Base-by-base conservation (phyloP, 352 stramenopile species). In the Phytophthora hibernalis region DNA sequence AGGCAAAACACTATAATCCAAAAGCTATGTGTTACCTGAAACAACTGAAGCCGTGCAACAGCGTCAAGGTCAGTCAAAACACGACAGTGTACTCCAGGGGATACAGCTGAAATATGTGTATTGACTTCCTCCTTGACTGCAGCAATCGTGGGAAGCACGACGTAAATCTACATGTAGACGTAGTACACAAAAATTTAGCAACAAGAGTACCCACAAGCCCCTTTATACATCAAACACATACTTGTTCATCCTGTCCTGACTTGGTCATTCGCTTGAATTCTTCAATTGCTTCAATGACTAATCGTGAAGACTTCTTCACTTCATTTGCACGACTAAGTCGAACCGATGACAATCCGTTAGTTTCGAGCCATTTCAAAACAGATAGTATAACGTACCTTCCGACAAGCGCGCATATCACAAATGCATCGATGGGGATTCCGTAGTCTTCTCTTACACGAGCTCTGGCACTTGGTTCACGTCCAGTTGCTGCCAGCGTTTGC, bases 331-430 rank as follows among this genome's bases (percentile, higher is more conserved):
- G 85, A 45, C 85, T 93, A 40, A 70, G 0, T 18, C 49, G 44
- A 21, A 28, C 8, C 16, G 26, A 55, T 33, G 15, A 60, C 43
- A 47, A 44, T 38, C 2, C 5, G 12, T 58, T 22, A 67, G 26
- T 10, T 42, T 28, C 21, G 1, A 42, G 12, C 24, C 16, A 21
- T 21, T 11, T 5, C 38, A 31, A 18, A 18, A 8, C 18, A 50
- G n/a, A 50, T 30, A 50, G 1, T 6, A 18, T 10, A n/a, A 16
- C 13, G n/a, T 3, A 90, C 84, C 84, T 92, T 52, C 85, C 85
- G 43, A 90, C 76, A 16, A 93, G 74, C 2, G 81, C 83, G 47
- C 80, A 90, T 16, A 93, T 77, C 11, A 85, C 49, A n/a, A 87
- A 76, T 3, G 74, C 79, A 44, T 85, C 59, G 1, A 3, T 0